Percentiles rank a stretch among this genome's conserved stretches.
Conservation (phyloP, 2,329 filamentous ascomycete genomes). For the Niveomyces coronatus region DNA sequence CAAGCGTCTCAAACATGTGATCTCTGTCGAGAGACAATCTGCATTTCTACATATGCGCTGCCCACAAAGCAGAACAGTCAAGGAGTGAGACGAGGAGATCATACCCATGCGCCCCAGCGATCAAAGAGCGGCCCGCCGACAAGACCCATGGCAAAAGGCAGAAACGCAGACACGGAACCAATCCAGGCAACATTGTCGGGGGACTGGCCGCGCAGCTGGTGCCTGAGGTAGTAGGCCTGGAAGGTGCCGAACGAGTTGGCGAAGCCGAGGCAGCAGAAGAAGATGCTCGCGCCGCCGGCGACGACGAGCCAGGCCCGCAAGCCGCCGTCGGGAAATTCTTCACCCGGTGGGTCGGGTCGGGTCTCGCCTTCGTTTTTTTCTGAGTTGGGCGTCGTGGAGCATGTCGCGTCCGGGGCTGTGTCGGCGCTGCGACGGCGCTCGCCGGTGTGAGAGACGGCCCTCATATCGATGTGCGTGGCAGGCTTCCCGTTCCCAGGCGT, state of each 20-base stretch:
- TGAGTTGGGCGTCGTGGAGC: too few species aligned
- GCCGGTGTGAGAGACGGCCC: too few species aligned
- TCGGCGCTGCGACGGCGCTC: too few species aligned
- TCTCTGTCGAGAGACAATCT: neutral
- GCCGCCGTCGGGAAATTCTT: conserved; percentile 9
- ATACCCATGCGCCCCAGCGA: conserved; percentile 13
- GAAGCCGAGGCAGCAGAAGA: conserved; percentile 19
- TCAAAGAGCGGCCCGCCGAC: conserved; percentile 14
- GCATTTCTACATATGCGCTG: too few species aligned
- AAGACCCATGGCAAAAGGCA: conserved; percentile 15
- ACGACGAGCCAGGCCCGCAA: conserved; percentile 13
- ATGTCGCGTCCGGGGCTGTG: too few species aligned
- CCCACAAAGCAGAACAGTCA: too few species aligned
- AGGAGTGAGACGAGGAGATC: neutral
- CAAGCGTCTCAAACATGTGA: too few species aligned
- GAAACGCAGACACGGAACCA: conserved; percentile 16
- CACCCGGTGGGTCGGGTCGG: too few species aligned
- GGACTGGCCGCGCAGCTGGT: conserved; percentile 15
- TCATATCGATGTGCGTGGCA: too few species aligned
- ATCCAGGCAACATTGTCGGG: conserved; percentile 20
- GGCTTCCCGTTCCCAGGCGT: too few species aligned
- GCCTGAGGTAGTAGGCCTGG: conserved; percentile 17
- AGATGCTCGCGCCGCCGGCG: conserved; percentile 12
- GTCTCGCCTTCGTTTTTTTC: too few species aligned
- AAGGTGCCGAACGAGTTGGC: conserved; percentile 19